Percentiles rank a stretch among this genome's conserved stretches.
These are phyloP conservation scores for Sporothrix pallida DNA, from an alignment of 2,329 filamentous ascomycete species.

Conservation along the genomic window DNA sequence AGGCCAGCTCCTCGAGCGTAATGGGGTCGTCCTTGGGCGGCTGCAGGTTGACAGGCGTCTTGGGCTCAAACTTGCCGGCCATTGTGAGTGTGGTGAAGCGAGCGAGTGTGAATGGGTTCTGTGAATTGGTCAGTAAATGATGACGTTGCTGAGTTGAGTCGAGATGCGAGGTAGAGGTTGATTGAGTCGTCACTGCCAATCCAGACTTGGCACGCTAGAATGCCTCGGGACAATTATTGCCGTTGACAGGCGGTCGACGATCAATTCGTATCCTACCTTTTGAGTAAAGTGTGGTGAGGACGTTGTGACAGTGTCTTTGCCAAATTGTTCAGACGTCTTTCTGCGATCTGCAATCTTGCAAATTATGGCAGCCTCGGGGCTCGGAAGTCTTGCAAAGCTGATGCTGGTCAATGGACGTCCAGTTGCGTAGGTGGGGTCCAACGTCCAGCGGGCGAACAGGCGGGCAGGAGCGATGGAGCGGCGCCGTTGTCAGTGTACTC, in stretches of 20 bases:
- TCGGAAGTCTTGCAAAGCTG: too few species aligned
- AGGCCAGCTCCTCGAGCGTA: slow-evolving; percentile 75
- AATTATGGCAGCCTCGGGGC: too few species aligned
- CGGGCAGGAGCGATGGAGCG: slow-evolving; percentile 14
- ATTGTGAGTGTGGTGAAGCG: slow-evolving; percentile 46
- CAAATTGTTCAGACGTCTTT: background rate
- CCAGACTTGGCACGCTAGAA: too few species aligned
- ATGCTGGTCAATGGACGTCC: too few species aligned
- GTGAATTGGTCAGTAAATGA: too few species aligned
- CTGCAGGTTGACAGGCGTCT: slow-evolving; percentile 73
- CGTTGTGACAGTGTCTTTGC: background rate
- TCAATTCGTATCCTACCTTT: background rate
- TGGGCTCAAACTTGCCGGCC: slow-evolving; percentile 77
- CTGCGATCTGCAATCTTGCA: too few species aligned
- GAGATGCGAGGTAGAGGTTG: too few species aligned
- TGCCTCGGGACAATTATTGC: too few species aligned
- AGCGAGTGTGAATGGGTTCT: too few species aligned
- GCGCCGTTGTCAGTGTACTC: background rate
- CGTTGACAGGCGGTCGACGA: too few species aligned
- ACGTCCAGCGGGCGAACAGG: slow-evolving; percentile 7
- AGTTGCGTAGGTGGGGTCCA: background rate
- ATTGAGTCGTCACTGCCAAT: too few species aligned
- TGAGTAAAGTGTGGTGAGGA: background rate
- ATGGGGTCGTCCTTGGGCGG: slow-evolving; percentile 90
- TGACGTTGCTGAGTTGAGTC: too few species aligned